These are phyloP conservation scores for Nemania abortiva DNA, from an alignment of 2,329 filamentous ascomycete genomes.

Conservation along the genomic window DNA sequence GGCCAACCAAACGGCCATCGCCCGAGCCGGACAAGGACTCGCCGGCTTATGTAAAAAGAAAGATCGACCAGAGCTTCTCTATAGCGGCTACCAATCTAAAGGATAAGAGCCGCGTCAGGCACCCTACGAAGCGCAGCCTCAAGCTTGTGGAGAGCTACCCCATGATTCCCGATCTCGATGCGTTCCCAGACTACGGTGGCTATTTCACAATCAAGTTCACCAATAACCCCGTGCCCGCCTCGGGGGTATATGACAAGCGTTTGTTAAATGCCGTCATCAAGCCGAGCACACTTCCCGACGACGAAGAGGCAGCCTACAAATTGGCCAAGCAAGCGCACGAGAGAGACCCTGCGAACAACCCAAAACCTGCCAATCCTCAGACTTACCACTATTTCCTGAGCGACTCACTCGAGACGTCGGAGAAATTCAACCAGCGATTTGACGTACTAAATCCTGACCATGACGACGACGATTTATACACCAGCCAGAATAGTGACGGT, in stretches of 20 bases:
- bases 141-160: slow-evolving; percentile 71
- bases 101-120: slow-evolving; percentile 66
- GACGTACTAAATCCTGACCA: slow-evolving; percentile 68
- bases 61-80: slow-evolving; percentile 73
- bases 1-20: slow-evolving; percentile 63
- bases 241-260: slow-evolving; percentile 68
- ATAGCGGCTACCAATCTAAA: slow-evolving; percentile 66
- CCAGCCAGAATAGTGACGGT: slow-evolving; percentile 59
- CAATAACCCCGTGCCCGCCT: slow-evolving; percentile 70
- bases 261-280: slow-evolving; percentile 72
- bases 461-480: slow-evolving; percentile 67
- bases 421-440: slow-evolving; percentile 71
- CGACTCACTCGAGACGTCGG: slow-evolving; percentile 60
- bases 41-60: slow-evolving; percentile 74
- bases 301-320: slow-evolving; percentile 65
- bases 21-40: slow-evolving; percentile 71
- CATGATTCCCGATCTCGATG: slow-evolving; percentile 73
- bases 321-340: slow-evolving; percentile 66
- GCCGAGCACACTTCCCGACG: slow-evolving; percentile 67
- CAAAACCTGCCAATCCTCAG: slow-evolving; percentile 68
- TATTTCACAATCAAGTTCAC: slow-evolving; percentile 78
- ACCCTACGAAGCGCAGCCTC: slow-evolving; percentile 69
- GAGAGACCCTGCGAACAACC: slow-evolving; percentile 67
- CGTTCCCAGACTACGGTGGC: slow-evolving; percentile 77
- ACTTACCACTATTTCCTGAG: slow-evolving; percentile 77